Evolutionary conservation across 1,284 basidiomycete genomes (phyloP), one percentile per base, ranked within the genome.

Genomic region (Cryptococcus sp.): DNA sequence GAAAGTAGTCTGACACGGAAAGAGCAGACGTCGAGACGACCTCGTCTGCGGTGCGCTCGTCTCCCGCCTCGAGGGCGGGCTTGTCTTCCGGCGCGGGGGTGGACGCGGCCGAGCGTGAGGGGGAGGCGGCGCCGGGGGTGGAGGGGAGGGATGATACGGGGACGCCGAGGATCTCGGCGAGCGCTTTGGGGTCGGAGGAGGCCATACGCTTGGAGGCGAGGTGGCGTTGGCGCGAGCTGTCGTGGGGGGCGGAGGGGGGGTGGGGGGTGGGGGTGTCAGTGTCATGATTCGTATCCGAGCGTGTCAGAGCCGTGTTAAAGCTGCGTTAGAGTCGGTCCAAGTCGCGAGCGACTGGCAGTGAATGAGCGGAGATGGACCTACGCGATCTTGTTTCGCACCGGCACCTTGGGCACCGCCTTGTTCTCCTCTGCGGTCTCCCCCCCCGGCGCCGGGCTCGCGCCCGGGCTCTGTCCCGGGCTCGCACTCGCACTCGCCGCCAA

Each of bases 131-230:
- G 18, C 47, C 28, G 40, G 5, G 67, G 46, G 9, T 59, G 21
- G 3, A 50, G 53, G 65, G 58, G 16, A 73, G 64, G 13, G 72
- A 72, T 0, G 70, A 66, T 5, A 71, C 52, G 3, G 75, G 67
- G 4, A 78, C 70, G 35, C 76, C 76, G 6, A 78, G 71, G 33
- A 78, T 78, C 52, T 75, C 76, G 11, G 76, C 76, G 24, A 78
- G 66, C 0, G 76, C 76, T n/a, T 75, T 73, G 2, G 76, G 71
- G 9, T 71, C 73, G 24, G 65, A 66, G 2, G 74, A 71, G 8
- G 74, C 76, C 36, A 75, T 59, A 23, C 70, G 64, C 59, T 78
- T 78, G 13, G 74, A 66, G 38, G 65, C 57, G 20, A 76, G 65
- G 49, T 78, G 75, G 40, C 65, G 65, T 50, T 72, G 70, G 44